phyloP scores from a whole-genome alignment of 148 eudicot genomes.

The Cornus suecica region DNA sequence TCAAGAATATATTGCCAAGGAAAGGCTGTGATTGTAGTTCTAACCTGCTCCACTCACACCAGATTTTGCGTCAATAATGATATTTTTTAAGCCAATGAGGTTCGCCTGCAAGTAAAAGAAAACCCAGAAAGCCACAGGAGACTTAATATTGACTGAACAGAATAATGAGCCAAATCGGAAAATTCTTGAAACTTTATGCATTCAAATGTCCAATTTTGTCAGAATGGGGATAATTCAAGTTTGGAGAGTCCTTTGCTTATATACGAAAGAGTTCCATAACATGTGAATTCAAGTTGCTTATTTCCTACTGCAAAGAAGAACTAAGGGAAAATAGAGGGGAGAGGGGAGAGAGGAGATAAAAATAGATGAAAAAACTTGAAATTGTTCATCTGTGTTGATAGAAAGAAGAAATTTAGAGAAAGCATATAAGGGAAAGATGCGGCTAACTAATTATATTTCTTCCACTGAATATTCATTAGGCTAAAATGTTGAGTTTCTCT shows the following conservation, averaged over 20 bases:
- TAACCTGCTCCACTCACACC: slow-evolving; percentile 99
- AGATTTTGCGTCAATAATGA: slow-evolving; percentile 87
- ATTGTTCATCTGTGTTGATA: too few relatives aligned
- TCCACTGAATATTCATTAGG: too few relatives aligned
- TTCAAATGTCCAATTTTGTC: not conserved
- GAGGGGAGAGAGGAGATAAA: too few relatives aligned
- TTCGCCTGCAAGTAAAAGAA: slow-evolving; percentile 51
- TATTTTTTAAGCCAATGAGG: slow-evolving; percentile 56
- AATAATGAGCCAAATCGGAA: not conserved
- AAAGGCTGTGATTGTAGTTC: slow-evolving; percentile 2
- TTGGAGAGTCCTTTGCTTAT: not conserved
- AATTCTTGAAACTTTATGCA: not conserved
- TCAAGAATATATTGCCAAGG: not conserved
- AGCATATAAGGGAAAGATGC: too few relatives aligned
- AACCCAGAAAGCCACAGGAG: slow-evolving; percentile 1
- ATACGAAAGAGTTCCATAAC: not conserved
- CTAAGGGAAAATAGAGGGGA: too few relatives aligned
- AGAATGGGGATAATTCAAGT: not conserved
- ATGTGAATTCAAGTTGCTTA: not conserved
- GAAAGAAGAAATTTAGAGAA: too few relatives aligned
- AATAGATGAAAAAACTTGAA: too few relatives aligned
- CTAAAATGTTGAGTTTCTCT: too few relatives aligned
- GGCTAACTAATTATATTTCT: too few relatives aligned
- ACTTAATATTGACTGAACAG: not conserved
- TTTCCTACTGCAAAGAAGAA: too few relatives aligned